Evolutionary conservation across 768 basidiomycete species (phyloP).

Genomic region (Lactarius quietus): DNA sequence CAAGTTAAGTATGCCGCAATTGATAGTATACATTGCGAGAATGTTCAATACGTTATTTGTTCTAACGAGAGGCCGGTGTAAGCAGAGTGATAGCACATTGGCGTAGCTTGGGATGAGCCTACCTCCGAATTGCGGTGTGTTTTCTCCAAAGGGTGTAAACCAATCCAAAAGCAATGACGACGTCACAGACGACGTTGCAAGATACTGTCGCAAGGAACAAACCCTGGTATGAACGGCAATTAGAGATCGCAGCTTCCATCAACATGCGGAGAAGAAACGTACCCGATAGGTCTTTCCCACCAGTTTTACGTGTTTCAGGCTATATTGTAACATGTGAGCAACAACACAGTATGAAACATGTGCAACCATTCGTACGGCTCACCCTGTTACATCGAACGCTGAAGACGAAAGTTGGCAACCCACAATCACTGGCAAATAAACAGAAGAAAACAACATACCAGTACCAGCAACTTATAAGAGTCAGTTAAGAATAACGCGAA

Average conservation of each 20-base stretch:
- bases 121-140: slow-evolving; percentile 5
- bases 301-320: not conserved
- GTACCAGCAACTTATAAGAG: not conserved
- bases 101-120: not conserved
- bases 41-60: not conserved
- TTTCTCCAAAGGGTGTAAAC: slow-evolving; percentile 2
- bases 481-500: not conserved
- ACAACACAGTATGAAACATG: not conserved
- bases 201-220: not conserved
- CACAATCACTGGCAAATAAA: too few species aligned
- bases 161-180: slow-evolving; percentile 8
- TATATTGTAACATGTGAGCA: not conserved
- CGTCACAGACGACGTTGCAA: slow-evolving; percentile 1
- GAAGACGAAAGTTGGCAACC: not conserved
- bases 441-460: not conserved
- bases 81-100: not conserved
- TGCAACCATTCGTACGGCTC: not conserved
- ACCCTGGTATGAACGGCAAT: not conserved
- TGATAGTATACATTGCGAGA: slow-evolving; percentile 1
- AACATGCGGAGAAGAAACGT: not conserved
- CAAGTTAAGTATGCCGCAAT: slow-evolving; percentile 5
- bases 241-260: not conserved
- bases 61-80: not conserved
- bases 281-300: not conserved
- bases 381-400: not conserved